Conservation (phyloP, 169 alveolate genomes). For the Eimeria zaria region DNA sequence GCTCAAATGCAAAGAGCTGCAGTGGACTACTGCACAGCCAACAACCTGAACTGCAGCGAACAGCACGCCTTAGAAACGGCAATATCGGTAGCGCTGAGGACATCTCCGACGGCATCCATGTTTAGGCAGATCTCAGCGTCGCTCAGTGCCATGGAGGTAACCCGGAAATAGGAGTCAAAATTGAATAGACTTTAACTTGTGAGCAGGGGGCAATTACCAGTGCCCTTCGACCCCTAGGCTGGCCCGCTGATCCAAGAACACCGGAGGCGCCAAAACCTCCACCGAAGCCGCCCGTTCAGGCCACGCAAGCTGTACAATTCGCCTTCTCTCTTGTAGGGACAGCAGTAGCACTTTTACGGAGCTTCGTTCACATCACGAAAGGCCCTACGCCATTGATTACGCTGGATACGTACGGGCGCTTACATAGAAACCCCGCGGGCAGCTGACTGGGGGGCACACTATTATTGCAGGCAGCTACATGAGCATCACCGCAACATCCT, state of each 20-base stretch:
- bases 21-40: conserved; percentile 54
- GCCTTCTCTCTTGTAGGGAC: conserved; percentile 72
- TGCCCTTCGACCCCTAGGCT: conserved; percentile 67
- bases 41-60: conserved; percentile 62
- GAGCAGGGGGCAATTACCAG: conserved; percentile 63
- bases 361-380: conserved; percentile 40
- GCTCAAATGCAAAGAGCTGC: conserved; percentile 54
- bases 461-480: conserved; percentile 43
- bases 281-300: conserved; percentile 47
- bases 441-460: background rate
- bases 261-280: conserved; percentile 37
- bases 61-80: conserved; percentile 67
- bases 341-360: conserved; percentile 65
- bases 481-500: conserved; percentile 57
- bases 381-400: background rate
- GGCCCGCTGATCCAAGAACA: conserved; percentile 57
- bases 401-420: conserved; percentile 44
- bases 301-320: conserved; percentile 46
- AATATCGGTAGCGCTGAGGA: conserved; percentile 67
- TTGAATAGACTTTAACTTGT: background rate
- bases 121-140: conserved; percentile 74
- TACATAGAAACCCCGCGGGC: background rate
- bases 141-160: conserved; percentile 71
- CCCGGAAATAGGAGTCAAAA: background rate
- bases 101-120: conserved; percentile 69